Base-by-base conservation (phyloP, 352 stramenopile species). In the Thraustochytrium striatum region DNA sequence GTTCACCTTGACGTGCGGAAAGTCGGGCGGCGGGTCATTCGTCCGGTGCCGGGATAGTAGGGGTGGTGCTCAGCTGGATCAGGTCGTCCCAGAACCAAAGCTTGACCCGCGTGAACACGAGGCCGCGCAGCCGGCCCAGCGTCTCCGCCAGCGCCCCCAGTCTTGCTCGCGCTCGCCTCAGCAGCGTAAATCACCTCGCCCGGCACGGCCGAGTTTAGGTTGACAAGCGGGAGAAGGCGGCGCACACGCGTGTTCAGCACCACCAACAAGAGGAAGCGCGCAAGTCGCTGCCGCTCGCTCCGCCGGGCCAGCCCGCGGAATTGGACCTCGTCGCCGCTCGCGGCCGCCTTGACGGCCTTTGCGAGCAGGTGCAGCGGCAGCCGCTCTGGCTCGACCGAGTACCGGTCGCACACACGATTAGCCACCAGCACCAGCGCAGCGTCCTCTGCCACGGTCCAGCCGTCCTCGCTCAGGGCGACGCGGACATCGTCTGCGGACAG, bases 1-100 rank as follows among this genome's bases (percentile, higher is more conserved):
- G 84, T 99, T 99, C 41, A 99, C 94, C 41, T 93, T 90, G 57
- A 99, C 94, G 47, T 96, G 96, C 21, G 94, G 89, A 80, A 99
- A 97, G 83, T 99, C 95, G 36, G 95, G 91, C 19, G 97, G 96
- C 35, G 98, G 88, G 85, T 99, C 95, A 99, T 81, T 99, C 96
- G 81, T 99, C 97, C 50, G 96, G 95, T 57, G 95, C 96, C 3
- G 98, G 86, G 28, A 95, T 90, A 13, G 97, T 99, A 57, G 92
- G 95, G 2, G 94, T 98, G 33, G 95, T 97, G 19, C 96, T 99
- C 43, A 91, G 88, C 50, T 93, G 88, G 41, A 98, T 85, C 3
- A 99, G 89, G 47, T 88, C 89, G 61, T 97, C 89, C 86, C 97
- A 97, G 73, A 97, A 95, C n/a, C 87, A 86, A 32, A 87, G 86